phyloP scores from a whole-genome alignment of 495 filamentous ascomycete species.

The Penicillium soppii region DNA sequence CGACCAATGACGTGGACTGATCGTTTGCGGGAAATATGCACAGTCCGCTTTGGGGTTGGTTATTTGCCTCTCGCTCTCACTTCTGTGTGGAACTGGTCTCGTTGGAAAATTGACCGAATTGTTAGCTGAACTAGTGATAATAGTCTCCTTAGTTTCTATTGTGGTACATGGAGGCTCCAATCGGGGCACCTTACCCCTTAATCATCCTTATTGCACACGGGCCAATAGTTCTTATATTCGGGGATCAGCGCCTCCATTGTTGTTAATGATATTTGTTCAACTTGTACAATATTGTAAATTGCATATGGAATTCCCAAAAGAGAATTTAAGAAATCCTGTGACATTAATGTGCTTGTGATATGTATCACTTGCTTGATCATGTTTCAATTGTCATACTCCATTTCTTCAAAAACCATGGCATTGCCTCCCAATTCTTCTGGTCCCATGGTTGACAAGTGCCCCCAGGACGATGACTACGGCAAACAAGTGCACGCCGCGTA shows the following conservation, averaged over 20 bases:
- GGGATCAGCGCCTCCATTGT: too few relatives aligned
- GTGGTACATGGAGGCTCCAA: too few relatives aligned
- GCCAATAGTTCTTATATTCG: too few relatives aligned
- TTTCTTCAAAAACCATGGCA: slow-evolving; percentile 37
- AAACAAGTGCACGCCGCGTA: slow-evolving; percentile 22
- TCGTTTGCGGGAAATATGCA: slow-evolving; percentile 18
- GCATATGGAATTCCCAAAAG: too few relatives aligned
- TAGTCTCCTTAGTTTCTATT: neutral
- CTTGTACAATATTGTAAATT: too few relatives aligned
- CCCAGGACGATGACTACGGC: slow-evolving; percentile 7
- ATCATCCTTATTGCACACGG: too few relatives aligned
- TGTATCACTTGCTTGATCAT: neutral
- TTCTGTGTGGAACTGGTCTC: neutral
- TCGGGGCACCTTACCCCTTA: neutral
- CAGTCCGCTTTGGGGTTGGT: neutral
- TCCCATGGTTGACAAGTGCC: slow-evolving; percentile 32
- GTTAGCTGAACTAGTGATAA: slow-evolving; percentile 7
- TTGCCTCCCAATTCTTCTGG: slow-evolving; percentile 35
- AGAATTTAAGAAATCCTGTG: too few relatives aligned
- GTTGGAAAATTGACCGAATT: neutral
- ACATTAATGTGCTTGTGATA: too few relatives aligned
- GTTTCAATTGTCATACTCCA: slow-evolving; percentile 16
- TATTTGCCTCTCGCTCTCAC: neutral
- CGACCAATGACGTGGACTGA: slow-evolving; percentile 32
- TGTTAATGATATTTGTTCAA: too few relatives aligned